Percentiles rank a stretch among this genome's conserved stretches.
Conservation (phyloP, 2,329 filamentous ascomycete species). For the Teratosphaeria viscida region DNA sequence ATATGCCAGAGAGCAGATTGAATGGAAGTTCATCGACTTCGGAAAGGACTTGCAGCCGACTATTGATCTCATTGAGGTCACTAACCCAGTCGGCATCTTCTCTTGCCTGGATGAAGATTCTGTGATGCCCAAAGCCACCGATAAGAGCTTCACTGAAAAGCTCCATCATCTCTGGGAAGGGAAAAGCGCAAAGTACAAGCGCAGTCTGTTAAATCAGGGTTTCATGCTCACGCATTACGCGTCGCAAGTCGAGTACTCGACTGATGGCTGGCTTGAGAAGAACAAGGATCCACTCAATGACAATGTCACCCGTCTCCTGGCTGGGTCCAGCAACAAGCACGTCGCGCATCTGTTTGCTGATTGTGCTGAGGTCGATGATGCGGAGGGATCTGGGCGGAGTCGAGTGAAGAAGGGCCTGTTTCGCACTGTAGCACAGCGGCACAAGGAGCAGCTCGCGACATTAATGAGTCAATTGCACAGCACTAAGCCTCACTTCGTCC, state of each 20-base stretch:
- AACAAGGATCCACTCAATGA: constrained; percentile 98
- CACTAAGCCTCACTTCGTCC: constrained; percentile 95
- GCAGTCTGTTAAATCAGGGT: constrained; percentile 77
- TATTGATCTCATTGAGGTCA: constrained; percentile 89
- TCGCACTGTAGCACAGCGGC: constrained; percentile 87
- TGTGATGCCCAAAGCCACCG: constrained; percentile 97
- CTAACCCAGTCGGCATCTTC: constrained; percentile 97
- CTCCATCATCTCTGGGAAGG: constrained; percentile 94
- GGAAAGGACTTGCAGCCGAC: constrained; percentile 94
- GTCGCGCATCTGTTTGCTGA: constrained; percentile 78
- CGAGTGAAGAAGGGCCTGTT: constrained; percentile 96
- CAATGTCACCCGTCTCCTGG: constrained; percentile 83
- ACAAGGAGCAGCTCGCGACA: constrained; percentile 97
- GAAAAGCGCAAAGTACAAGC: constrained; percentile 85
- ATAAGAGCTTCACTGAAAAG: constrained; percentile 95
- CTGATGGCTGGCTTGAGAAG: constrained; percentile 91
- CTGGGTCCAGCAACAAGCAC: constrained; percentile 71
- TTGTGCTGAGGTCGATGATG: constrained; percentile 68
- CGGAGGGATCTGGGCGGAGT: constrained; percentile 52
- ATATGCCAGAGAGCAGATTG: constrained; percentile 92
- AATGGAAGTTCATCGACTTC: constrained; percentile 99
- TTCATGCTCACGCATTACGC: constrained; percentile 97
- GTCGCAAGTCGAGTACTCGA: constrained; percentile 94
- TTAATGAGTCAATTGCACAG: constrained; percentile 90
- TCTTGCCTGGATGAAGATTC: constrained; percentile 96